These are phyloP conservation scores for Tardiomyces digboiensis DNA, from an alignment of 1,139 yeast genomes.

Conservation along the genomic window DNA sequence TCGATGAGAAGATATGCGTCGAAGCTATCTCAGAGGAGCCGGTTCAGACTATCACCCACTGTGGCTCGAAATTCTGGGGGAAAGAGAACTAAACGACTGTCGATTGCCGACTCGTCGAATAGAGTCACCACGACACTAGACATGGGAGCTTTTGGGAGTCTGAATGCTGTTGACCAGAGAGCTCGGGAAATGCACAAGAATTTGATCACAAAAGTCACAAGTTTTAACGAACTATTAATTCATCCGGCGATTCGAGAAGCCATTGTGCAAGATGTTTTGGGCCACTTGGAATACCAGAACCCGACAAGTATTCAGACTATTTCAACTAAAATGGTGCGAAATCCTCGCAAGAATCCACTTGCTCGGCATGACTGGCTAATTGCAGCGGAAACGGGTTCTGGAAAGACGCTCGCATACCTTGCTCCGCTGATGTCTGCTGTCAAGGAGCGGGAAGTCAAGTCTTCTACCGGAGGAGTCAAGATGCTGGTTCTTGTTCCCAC, in stretches of 20 bases:
- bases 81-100: constrained; percentile 5
- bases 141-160: constrained; percentile 25
- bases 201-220: constrained; percentile 40
- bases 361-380: constrained; percentile 58
- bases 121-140: constrained; percentile 12
- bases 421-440: constrained; percentile 64
- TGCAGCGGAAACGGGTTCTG: constrained; percentile 97
- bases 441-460: constrained; percentile 38
- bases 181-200: constrained; percentile 26
- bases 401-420: constrained; percentile 89
- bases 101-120: constrained; percentile 5
- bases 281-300: constrained; percentile 21
- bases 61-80: constrained; percentile 11
- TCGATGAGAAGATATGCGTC: background rate
- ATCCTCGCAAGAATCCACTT: constrained; percentile 21
- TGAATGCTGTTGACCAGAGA: constrained; percentile 22
- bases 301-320: constrained; percentile 62
- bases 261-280: constrained; percentile 45
- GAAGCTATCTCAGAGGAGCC: background rate
- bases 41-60: constrained; percentile 1
- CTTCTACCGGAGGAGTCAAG: constrained; percentile 10
- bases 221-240: constrained; percentile 57
- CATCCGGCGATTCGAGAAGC: constrained; percentile 59
- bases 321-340: constrained; percentile 40
- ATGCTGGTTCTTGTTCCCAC: constrained; percentile 71